Evolutionary conservation across 2,329 filamentous ascomycete species (phyloP).

Genomic region (Neonectria sp.): DNA sequence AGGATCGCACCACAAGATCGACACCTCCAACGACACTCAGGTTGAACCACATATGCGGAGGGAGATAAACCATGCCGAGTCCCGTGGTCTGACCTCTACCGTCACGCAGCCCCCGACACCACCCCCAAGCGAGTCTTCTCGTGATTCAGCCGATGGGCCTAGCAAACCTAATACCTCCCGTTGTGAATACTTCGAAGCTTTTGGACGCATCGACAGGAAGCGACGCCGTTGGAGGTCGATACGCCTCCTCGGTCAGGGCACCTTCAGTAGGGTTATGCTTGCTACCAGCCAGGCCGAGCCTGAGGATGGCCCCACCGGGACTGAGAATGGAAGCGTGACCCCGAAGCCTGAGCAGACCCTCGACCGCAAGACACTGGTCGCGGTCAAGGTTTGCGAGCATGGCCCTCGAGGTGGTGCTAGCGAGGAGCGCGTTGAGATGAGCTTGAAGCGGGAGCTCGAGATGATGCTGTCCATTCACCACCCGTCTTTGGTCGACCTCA

Average conservation of each 20-base stretch:
- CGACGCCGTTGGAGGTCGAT: constrained; percentile 84
- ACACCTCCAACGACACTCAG: constrained; percentile 41
- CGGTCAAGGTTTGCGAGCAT: constrained; percentile 95
- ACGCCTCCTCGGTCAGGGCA: constrained; percentile 88
- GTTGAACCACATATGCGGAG: constrained; percentile 72
- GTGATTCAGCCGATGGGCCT: constrained; percentile 57
- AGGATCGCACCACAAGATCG: constrained; percentile 67
- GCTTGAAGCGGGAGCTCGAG: constrained; percentile 93
- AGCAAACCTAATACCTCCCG: constrained; percentile 59
- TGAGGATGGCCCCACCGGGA: constrained; percentile 60
- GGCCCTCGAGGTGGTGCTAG: constrained; percentile 94
- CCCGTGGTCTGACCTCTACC: constrained; percentile 78
- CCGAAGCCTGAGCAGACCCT: constrained; percentile 50
- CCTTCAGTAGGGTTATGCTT: constrained; percentile 94
- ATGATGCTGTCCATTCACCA: constrained; percentile 92
- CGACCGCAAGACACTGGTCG: constrained; percentile 87
- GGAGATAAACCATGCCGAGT: constrained; percentile 85
- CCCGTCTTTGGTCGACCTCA: constrained; percentile 90
- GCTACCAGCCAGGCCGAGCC: constrained; percentile 82
- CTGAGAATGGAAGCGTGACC: constrained; percentile 52
- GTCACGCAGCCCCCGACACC: constrained; percentile 82
- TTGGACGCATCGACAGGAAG: constrained; percentile 77
- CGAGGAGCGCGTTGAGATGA: constrained; percentile 93
- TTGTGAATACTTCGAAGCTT: constrained; percentile 79
- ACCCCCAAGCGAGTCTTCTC: constrained; percentile 82